A percentile compares a stretch with the other conserved stretches of the same genome.
Conservation (phyloP, 2,329 filamentous ascomycete species). For the Seiridium unicorne region DNA sequence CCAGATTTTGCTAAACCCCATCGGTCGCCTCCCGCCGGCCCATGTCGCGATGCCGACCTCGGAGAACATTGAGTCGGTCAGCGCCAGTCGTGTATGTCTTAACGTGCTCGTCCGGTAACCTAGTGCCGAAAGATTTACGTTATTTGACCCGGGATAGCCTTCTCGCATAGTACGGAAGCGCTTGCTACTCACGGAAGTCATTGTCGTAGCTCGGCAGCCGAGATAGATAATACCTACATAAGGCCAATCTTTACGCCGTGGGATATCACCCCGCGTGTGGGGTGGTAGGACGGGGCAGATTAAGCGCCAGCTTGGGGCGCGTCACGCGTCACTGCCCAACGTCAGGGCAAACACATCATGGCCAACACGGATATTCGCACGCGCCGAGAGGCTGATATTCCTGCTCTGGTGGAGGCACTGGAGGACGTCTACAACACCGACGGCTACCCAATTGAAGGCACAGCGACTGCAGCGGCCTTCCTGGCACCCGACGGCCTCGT, state of each 20-base stretch:
- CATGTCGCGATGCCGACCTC: background rate
- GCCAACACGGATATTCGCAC: slow-evolving; percentile 11
- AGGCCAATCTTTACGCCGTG: no score
- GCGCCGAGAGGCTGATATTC: slow-evolving; percentile 12
- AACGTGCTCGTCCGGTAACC: no score
- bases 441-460: slow-evolving; percentile 18
- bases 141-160: no score
- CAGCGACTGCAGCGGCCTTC: background rate
- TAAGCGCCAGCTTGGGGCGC: background rate
- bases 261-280: no score
- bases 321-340: no score
- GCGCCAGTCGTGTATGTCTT: no score
- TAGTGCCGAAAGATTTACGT: no score
- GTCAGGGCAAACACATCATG: background rate
- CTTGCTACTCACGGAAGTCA: no score
- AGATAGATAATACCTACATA: no score
- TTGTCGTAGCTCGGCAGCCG: no score
- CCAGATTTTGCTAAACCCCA: background rate
- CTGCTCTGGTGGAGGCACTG: slow-evolving; percentile 14
- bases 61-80: background rate
- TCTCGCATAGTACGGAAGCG: no score
- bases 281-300: no score
- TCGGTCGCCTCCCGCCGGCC: background rate
- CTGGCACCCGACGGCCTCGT: background rate
- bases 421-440: slow-evolving; percentile 13